Evolutionary conservation across 179 eudicot species (phyloP).

Genomic region (Drosera spatulata): DNA sequence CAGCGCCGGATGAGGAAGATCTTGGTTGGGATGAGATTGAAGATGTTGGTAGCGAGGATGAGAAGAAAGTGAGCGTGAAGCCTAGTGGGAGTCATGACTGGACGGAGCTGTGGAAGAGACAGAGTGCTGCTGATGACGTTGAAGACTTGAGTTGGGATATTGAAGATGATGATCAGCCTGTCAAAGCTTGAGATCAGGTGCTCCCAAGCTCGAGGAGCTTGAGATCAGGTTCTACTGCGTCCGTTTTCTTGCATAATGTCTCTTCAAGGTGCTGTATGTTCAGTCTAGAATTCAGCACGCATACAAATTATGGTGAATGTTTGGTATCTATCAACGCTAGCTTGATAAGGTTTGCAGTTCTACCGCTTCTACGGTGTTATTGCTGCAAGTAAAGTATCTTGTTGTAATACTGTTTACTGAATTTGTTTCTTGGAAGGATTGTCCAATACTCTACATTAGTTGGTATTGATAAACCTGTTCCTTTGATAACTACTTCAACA

Average conservation of each 20-base stretch:
- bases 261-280: too few species aligned
- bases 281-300: too few species aligned
- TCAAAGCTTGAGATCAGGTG: slow-evolving; percentile 3
- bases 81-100: not conserved
- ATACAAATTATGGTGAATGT: too few species aligned
- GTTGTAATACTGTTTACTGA: too few species aligned
- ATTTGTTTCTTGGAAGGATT: too few species aligned
- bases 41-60: slow-evolving; percentile 10
- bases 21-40: slow-evolving; percentile 13
- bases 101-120: slow-evolving; percentile 4
- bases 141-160: slow-evolving; percentile 14
- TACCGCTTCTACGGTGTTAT: too few species aligned
- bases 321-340: too few species aligned
- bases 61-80: slow-evolving; percentile 1
- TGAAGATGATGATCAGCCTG: slow-evolving; percentile 9
- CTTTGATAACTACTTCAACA: too few species aligned
- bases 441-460: too few species aligned
- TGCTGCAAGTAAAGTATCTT: too few species aligned
- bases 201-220: not conserved
- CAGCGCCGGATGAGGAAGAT: slow-evolving; percentile 8
- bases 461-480: too few species aligned
- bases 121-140: slow-evolving; percentile 4
- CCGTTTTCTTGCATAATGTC: not conserved
- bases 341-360: too few species aligned
- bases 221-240: not conserved